phyloP scores from a whole-genome alignment of 2,329 filamentous ascomycete species.

The Colletotrichum liriopes region DNA sequence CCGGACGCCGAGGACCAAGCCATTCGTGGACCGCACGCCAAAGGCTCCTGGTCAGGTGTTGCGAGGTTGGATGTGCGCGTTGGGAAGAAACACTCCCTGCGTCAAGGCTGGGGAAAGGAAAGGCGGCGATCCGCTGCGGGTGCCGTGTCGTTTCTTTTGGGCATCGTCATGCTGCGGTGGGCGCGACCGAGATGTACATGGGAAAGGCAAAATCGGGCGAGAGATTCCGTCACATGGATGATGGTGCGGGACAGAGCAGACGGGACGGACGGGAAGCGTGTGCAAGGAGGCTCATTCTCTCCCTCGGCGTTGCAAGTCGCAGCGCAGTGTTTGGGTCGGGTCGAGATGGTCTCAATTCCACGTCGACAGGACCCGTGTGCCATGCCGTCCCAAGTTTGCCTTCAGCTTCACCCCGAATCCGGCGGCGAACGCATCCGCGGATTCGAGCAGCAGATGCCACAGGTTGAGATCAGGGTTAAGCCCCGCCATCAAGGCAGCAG shows the following conservation, averaged over 20 bases:
- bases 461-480: conserved; percentile 27
- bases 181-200: conserved; percentile 3
- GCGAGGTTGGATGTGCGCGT: conserved; percentile 4
- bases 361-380: neutral
- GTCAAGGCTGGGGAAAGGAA: conserved; percentile 17
- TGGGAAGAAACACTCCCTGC: conserved; percentile 37
- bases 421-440: conserved; percentile 20
- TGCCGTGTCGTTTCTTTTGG: conserved; percentile 11
- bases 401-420: conserved; percentile 11
- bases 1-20: neutral
- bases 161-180: neutral
- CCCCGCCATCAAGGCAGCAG: neutral
- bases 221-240: conserved; percentile 5
- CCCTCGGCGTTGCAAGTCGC: neutral
- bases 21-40: neutral
- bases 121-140: conserved; percentile 10
- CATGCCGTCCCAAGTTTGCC: conserved; percentile 4
- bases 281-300: neutral
- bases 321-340: neutral
- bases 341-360: neutral
- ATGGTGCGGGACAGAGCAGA: neutral
- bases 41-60: neutral
- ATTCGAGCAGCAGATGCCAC: neutral
- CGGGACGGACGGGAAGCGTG: neutral
- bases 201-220: conserved; percentile 2